Conservation (phyloP, 805 yeast species). For the Sugiyamaella americana region DNA sequence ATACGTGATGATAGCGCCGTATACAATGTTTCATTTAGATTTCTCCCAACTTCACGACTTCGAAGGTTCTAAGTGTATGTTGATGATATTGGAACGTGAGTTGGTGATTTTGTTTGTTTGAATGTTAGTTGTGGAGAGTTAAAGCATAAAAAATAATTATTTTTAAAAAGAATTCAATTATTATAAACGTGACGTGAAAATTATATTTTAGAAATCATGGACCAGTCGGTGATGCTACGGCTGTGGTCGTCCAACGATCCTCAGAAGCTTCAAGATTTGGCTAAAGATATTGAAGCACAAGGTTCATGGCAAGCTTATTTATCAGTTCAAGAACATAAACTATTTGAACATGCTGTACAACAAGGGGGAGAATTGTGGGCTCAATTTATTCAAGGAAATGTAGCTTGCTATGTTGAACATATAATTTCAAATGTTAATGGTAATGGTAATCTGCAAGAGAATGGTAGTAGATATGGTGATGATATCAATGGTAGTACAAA, state of each 20-base stretch:
- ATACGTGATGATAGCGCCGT: no score
- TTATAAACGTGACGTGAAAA: no score
- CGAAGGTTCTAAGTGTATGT: no score
- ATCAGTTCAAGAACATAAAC: constrained; percentile 33
- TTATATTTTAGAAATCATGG: constrained; percentile 4
- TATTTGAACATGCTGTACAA: constrained; percentile 30
- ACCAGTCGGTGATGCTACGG: constrained; percentile 6
- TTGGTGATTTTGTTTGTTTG: no score
- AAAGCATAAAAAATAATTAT: no score
- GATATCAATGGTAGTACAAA: not conserved
- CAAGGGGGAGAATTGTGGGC: constrained; percentile 31
- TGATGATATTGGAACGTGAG: no score
- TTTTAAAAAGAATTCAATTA: no score
- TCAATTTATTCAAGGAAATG: constrained; percentile 28
- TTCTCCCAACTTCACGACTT: no score
- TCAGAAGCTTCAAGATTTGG: constrained; percentile 19
- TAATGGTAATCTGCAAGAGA: not conserved
- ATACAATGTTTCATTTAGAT: no score
- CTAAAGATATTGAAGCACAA: constrained; percentile 25
- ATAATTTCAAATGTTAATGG: not conserved
- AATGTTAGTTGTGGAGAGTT: no score
- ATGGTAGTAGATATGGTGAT: not conserved
- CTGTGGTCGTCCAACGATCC: constrained; percentile 20
- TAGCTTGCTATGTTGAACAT: constrained; percentile 22
- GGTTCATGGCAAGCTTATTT: constrained; percentile 34